Conservation (phyloP, 371 early-diverging fungal genomes). For the Sporodiniella umbellata region DNA sequence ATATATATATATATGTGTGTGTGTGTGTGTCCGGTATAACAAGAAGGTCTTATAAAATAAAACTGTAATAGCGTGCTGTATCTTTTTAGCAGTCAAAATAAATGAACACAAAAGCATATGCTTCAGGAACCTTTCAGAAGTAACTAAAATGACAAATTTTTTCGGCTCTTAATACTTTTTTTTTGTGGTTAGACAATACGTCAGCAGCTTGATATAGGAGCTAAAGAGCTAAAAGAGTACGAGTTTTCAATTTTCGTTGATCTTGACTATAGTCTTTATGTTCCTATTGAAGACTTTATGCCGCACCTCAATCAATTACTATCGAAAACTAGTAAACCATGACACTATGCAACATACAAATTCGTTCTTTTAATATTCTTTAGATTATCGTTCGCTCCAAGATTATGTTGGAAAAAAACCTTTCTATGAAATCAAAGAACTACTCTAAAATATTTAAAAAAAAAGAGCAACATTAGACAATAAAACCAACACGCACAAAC, state of each 20-base stretch:
- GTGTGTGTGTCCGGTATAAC: no score
- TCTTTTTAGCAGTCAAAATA: constrained; percentile 78
- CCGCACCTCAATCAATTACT: constrained; percentile 83
- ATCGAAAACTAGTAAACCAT: background rate
- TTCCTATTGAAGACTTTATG: constrained; percentile 75
- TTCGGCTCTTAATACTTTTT: background rate
- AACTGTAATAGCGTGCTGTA: constrained; percentile 82
- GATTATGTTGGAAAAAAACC: constrained; percentile 2
- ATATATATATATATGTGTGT: no score
- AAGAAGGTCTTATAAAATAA: constrained; percentile 57
- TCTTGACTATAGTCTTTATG: constrained; percentile 79
- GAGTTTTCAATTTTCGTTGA: constrained; percentile 84
- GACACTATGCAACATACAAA: background rate
- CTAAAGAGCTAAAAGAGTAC: constrained; percentile 71
- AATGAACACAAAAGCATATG: constrained; percentile 76
- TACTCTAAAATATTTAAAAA: background rate
- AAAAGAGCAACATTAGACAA: background rate
- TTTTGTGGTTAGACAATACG: constrained; percentile 15
- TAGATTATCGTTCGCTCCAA: constrained; percentile 4
- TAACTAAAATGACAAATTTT: background rate
- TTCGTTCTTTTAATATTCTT: background rate
- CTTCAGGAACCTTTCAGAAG: constrained; percentile 24
- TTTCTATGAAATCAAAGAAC: constrained; percentile 1
- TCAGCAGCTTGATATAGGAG: constrained; percentile 61
- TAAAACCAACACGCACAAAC: background rate